Evolutionary conservation across 805 yeast genomes (phyloP).

Genomic region (Cyberlindnera mycetangii): DNA sequence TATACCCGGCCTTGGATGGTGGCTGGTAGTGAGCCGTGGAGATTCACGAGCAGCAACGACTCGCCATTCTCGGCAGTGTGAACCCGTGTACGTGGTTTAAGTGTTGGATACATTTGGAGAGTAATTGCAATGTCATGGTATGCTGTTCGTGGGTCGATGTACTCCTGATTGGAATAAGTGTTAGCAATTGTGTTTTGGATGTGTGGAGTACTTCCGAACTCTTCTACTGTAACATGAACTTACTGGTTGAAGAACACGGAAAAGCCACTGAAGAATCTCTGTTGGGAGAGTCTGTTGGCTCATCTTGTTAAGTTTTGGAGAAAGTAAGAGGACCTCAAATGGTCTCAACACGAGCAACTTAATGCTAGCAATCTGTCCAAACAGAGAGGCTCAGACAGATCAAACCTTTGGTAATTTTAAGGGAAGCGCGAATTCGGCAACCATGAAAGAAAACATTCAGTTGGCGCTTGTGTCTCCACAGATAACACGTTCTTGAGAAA

Average conservation of each 20-base stretch:
- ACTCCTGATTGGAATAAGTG: conserved; percentile 41
- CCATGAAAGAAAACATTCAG: conserved; percentile 7
- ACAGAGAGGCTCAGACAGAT: neutral
- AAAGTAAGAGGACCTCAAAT: too few species aligned
- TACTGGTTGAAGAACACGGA: conserved; percentile 50
- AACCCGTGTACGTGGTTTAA: conserved; percentile 69
- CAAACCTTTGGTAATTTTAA: neutral
- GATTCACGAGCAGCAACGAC: conserved; percentile 55
- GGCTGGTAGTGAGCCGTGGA: conserved; percentile 56
- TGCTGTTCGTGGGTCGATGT: conserved; percentile 50
- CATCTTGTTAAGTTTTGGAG: too few species aligned
- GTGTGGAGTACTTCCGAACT: too few species aligned
- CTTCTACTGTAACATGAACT: conserved; percentile 17
- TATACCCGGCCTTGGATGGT: conserved; percentile 29
- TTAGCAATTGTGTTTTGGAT: too few species aligned
- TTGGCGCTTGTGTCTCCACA: neutral
- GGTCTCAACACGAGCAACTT: too few species aligned
- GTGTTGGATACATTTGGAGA: conserved; percentile 46
- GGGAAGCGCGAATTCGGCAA: conserved; percentile 4
- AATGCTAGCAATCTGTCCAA: neutral
- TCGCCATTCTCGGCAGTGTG: conserved; percentile 56
- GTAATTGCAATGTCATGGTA: conserved; percentile 62
- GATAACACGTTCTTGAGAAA: neutral
- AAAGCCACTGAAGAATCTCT: conserved; percentile 53
- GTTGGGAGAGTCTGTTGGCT: conserved; percentile 19